phyloP scores from a whole-genome alignment of 1,284 basidiomycete genomes.

The Papiliotrema fonsecae region DNA sequence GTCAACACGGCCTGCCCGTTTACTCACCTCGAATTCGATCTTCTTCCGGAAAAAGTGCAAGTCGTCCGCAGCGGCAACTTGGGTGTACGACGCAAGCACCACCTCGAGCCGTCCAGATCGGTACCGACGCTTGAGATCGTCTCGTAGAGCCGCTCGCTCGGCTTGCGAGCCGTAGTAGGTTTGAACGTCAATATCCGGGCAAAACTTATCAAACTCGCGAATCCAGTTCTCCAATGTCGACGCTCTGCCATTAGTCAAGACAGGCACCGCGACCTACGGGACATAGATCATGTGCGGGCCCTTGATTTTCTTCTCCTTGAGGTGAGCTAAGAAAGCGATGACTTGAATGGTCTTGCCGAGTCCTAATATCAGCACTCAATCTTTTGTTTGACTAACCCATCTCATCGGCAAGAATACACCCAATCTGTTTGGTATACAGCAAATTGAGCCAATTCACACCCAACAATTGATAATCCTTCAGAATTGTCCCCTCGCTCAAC shows the following conservation, averaged over 20 bases:
- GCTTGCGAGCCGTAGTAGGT: constrained; percentile 92
- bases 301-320: constrained; percentile 68
- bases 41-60: constrained; percentile 80
- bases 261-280: constrained; percentile 58
- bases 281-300: constrained; percentile 94
- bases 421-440: constrained; percentile 72
- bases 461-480: constrained; percentile 95
- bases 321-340: constrained; percentile 87
- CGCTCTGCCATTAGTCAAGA: constrained; percentile 56
- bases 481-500: constrained; percentile 63
- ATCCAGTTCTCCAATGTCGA: constrained; percentile 99
- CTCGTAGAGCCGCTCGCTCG: constrained; percentile 72
- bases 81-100: constrained; percentile 91
- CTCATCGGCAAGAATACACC: constrained; percentile 96
- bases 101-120: constrained; percentile 78
- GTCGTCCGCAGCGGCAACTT: constrained; percentile 81
- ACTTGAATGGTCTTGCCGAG: constrained; percentile 98
- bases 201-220: constrained; percentile 89
- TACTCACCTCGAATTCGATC: constrained; percentile 79
- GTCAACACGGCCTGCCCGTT: neutral
- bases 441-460: constrained; percentile 98
- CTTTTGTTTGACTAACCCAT: constrained; percentile 64
- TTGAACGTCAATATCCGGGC: constrained; percentile 74
- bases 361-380: constrained; percentile 52
- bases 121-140: constrained; percentile 56